Percentiles rank a stretch among this genome's conserved stretches.
Evolutionary conservation across 208 protist species (phyloP).

Genomic region (Leishmania tarentolae): DNA sequence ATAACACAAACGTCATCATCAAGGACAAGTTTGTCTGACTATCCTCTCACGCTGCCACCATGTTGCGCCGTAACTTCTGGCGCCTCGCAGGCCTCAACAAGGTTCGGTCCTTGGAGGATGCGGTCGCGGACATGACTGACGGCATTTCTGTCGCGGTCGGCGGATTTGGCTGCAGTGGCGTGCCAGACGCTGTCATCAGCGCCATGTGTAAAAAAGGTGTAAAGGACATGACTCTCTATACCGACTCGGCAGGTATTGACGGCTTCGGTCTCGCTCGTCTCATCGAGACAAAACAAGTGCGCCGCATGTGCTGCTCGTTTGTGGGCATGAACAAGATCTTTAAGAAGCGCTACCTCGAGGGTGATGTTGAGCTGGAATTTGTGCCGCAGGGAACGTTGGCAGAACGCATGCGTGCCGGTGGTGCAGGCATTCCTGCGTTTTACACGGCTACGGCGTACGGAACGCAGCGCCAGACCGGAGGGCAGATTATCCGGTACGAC

Average conservation of each 20-base stretch:
- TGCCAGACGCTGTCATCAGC: constrained; percentile 92
- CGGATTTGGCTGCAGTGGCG: constrained; percentile 96
- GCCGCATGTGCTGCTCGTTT: constrained; percentile 94
- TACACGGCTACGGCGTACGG: constrained; percentile 96
- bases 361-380: constrained; percentile 96
- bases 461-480: constrained; percentile 89
- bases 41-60: constrained; percentile 24
- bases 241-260: constrained; percentile 95
- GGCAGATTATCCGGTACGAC: constrained; percentile 94
- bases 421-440: constrained; percentile 97
- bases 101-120: constrained; percentile 72
- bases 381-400: constrained; percentile 96
- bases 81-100: constrained; percentile 65
- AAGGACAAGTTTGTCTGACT: background rate
- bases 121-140: constrained; percentile 70
- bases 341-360: constrained; percentile 93
- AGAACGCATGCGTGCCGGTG: constrained; percentile 94
- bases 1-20: background rate
- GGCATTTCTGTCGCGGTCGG: constrained; percentile 86
- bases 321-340: constrained; percentile 97
- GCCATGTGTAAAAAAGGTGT: constrained; percentile 86
- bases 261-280: constrained; percentile 95
- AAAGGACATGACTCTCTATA: constrained; percentile 94
- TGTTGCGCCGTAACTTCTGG: constrained; percentile 67
- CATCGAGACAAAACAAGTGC: constrained; percentile 90